phyloP scores from a whole-genome alignment of 306 rosid species.

The Lotus japonicus region DNA sequence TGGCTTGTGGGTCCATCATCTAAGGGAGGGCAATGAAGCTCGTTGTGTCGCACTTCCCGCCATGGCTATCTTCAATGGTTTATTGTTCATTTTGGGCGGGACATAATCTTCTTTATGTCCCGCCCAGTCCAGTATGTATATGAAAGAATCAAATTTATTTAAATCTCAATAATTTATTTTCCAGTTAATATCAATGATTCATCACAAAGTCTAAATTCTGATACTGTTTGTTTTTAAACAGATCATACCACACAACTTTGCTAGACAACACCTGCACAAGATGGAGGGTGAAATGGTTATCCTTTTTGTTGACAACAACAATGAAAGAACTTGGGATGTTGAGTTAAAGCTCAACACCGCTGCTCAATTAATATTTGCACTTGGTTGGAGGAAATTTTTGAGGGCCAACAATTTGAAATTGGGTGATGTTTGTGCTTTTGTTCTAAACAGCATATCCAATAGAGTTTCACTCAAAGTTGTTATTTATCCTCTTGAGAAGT shows the following conservation, averaged over 20 bases:
- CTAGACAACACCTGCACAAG: not conserved
- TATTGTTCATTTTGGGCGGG: too few relatives aligned
- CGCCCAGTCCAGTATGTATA: too few relatives aligned
- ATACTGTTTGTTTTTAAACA: not conserved
- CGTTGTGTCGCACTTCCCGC: too few relatives aligned
- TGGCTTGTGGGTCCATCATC: too few relatives aligned
- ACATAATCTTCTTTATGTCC: too few relatives aligned
- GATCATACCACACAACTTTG: not conserved
- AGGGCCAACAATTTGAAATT: not conserved
- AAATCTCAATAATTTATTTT: too few relatives aligned
- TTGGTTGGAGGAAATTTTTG: constrained; percentile 12
- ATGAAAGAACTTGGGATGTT: not conserved
- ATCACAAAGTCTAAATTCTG: too few relatives aligned
- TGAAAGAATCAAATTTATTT: too few relatives aligned
- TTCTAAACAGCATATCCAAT: not conserved
- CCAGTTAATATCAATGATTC: too few relatives aligned
- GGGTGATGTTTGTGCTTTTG: constrained; percentile 25
- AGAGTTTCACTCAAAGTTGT: constrained; percentile 10
- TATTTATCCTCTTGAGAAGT: not conserved
- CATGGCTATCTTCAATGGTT: too few relatives aligned
- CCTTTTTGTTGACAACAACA: not conserved
- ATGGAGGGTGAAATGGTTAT: not conserved
- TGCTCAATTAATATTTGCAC: not conserved
- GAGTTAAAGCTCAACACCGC: not conserved
- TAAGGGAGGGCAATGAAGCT: too few relatives aligned